phyloP scores from a whole-genome alignment of 2,329 filamentous ascomycete species.

The Sclerotinia glacialis region DNA sequence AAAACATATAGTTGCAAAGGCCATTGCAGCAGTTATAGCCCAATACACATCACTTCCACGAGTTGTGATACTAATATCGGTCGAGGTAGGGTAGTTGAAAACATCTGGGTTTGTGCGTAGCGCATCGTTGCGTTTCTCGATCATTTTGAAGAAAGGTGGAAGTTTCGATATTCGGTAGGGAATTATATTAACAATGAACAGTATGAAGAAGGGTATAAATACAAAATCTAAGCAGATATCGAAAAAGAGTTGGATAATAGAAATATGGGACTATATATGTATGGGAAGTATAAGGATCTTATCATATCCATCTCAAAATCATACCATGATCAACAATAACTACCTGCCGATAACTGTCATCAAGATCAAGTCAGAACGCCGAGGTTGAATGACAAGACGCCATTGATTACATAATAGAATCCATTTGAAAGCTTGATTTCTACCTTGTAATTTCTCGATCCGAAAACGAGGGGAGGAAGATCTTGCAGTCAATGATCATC shows the following conservation, averaged over 20 bases:
- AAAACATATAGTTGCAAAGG: slow-evolving; percentile 51
- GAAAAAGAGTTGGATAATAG: rapidly evolving
- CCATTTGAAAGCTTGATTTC: background rate
- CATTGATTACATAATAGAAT: background rate
- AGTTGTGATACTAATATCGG: slow-evolving; percentile 56
- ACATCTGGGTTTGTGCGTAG: slow-evolving; percentile 31
- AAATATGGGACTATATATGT: background rate
- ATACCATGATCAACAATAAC: slow-evolving; percentile 4
- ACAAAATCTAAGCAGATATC: background rate
- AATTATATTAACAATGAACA: background rate
- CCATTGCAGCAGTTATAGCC: slow-evolving; percentile 60
- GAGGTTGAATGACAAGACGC: background rate
- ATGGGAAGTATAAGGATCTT: background rate
- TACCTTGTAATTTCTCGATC: no score
- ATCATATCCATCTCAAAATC: background rate
- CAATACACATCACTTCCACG: slow-evolving; percentile 63
- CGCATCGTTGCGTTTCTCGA: slow-evolving; percentile 27
- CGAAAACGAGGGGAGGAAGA: background rate
- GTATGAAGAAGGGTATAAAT: background rate
- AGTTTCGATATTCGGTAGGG: background rate
- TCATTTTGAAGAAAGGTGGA: background rate
- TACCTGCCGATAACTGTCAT: background rate
- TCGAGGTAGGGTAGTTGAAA: slow-evolving; percentile 35
- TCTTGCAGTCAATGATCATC: background rate
- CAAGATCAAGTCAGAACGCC: background rate